Conservation (phyloP, 257 asterid species). For the Nicotiana tabacum region DNA sequence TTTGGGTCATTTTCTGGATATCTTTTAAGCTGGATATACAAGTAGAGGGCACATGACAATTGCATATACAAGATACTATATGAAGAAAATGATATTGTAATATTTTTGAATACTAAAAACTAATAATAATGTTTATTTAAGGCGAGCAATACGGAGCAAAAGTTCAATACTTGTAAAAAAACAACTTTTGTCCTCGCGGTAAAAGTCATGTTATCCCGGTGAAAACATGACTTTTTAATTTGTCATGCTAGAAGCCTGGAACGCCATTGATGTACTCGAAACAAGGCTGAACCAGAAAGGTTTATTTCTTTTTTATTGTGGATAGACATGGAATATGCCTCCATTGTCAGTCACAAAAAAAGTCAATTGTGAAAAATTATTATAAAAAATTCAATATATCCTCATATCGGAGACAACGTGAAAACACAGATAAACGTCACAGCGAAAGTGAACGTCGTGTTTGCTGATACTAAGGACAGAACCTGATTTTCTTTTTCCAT, state of each 20-base stretch:
- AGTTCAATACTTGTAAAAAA: background rate
- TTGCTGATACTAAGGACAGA: background rate
- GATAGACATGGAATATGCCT: background rate
- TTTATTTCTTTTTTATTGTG: background rate
- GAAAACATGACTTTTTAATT: too few relatives aligned
- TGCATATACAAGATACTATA: too few relatives aligned
- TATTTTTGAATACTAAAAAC: too few relatives aligned
- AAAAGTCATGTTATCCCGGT: too few relatives aligned
- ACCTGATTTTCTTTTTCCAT: background rate
- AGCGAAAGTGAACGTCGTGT: background rate
- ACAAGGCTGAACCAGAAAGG: too few relatives aligned
- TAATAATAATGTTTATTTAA: too few relatives aligned
- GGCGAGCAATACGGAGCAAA: background rate
- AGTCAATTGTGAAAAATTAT: background rate
- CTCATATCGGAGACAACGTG: background rate
- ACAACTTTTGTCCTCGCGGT: background rate
- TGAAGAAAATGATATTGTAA: background rate
- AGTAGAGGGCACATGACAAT: too few relatives aligned
- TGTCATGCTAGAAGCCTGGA: too few relatives aligned
- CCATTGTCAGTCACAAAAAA: background rate
- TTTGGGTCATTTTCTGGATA: too few relatives aligned
- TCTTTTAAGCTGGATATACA: too few relatives aligned
- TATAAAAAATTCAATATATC: background rate
- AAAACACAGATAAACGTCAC: background rate
- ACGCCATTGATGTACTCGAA: too few relatives aligned